phyloP scores from a whole-genome alignment of 805 yeast species.

The Cyberlindnera japonica region DNA sequence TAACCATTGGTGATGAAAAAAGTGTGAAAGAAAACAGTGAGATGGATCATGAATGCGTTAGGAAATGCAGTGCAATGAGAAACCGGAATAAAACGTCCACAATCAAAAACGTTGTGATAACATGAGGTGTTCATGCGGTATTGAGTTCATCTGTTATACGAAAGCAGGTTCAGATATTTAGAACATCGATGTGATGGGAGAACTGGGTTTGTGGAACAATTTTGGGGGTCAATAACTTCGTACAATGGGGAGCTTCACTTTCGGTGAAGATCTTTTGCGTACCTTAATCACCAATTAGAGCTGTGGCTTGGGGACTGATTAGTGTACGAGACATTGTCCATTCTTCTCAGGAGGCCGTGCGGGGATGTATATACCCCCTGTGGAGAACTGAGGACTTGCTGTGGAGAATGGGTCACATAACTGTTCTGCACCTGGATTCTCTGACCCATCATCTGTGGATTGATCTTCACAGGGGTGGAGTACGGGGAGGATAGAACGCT shows the following conservation, averaged over 20 bases:
- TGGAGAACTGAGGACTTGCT: conserved; percentile 17
- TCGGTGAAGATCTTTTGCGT: background rate
- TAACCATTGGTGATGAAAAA: too few species aligned
- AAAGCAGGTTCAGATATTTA: background rate
- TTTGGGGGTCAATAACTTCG: conserved; percentile 1
- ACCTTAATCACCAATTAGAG: background rate
- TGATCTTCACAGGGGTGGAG: conserved; percentile 22
- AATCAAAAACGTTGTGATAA: too few species aligned
- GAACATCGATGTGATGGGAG: background rate
- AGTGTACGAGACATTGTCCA: conserved; percentile 6
- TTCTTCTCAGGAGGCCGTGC: conserved; percentile 20
- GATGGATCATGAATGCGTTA: background rate
- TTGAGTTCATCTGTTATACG: too few species aligned
- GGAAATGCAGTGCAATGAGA: too few species aligned
- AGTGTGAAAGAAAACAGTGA: too few species aligned
- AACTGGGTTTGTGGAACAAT: background rate
- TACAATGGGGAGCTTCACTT: background rate
- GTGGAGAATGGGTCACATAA: conserved; percentile 14
- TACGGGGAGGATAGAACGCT: conserved; percentile 21
- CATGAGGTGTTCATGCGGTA: too few species aligned
- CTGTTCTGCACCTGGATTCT: conserved; percentile 13
- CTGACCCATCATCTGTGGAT: conserved; percentile 10
- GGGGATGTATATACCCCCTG: conserved; percentile 18
- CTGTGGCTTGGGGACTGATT: conserved; percentile 2
- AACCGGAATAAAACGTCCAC: background rate